Conservation (phyloP, 192 early-diverging fungal species). For the Thamnidium elegans region DNA sequence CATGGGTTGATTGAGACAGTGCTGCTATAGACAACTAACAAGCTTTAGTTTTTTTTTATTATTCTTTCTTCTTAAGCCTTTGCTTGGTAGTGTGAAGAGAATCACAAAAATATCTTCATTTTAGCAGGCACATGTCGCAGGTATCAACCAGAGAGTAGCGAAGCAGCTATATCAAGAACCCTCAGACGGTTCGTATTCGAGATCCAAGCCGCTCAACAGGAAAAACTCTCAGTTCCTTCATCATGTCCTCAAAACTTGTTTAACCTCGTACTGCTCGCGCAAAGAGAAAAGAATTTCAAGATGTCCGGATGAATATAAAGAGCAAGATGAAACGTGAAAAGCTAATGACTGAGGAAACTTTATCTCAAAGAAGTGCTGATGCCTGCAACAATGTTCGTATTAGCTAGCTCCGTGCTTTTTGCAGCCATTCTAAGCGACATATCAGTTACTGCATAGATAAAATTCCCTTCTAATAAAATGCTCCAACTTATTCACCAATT, state of each 20-base stretch:
- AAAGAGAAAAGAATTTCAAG: constrained; percentile 12
- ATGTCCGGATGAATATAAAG: constrained; percentile 18
- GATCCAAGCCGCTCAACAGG: not conserved
- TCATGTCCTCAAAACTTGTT: not conserved
- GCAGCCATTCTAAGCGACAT: not conserved
- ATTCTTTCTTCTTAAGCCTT: too few species aligned
- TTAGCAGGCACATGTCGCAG: not conserved
- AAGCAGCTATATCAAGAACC: not conserved
- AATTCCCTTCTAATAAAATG: too few species aligned
- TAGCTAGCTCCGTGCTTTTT: constrained; percentile 1
- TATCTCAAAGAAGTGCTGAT: not conserved
- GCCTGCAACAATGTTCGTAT: not conserved
- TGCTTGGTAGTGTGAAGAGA: too few species aligned
- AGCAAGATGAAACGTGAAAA: constrained; percentile 10
- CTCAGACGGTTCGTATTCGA: constrained; percentile 1
- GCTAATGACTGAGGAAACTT: constrained; percentile 9
- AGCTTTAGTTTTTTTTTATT: too few species aligned
- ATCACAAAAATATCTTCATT: too few species aligned
- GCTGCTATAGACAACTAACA: too few species aligned
- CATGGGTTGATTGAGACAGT: too few species aligned
- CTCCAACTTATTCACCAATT: too few species aligned
- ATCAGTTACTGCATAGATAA: not conserved
- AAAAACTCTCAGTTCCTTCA: not conserved
- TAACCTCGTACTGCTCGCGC: not conserved
- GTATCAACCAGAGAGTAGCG: constrained; percentile 3